phyloP scores from a whole-genome alignment of 2,329 filamentous ascomycete species.

The Ceratocystis eucalypticola region DNA sequence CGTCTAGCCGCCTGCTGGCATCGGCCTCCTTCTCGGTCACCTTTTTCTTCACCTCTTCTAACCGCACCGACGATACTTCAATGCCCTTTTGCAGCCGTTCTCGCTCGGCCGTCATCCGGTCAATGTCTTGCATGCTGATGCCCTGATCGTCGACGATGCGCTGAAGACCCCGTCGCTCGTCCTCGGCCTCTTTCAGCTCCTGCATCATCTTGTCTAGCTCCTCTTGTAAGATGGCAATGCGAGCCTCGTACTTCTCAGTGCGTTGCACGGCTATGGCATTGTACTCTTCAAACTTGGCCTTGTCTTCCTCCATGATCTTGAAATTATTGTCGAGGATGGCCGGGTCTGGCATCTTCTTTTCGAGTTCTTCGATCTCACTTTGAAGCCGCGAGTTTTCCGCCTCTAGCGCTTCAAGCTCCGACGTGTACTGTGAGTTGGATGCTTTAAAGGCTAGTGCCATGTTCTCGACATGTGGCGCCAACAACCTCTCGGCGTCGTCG shows the following conservation, averaged over 20 bases:
- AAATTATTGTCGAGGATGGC: conserved; percentile 77
- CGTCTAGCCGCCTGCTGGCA: conserved; percentile 72
- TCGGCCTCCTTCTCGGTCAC: conserved; percentile 81
- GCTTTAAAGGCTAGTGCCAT: conserved; percentile 84
- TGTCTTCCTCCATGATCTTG: conserved; percentile 88
- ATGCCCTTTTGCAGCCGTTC: conserved; percentile 85
- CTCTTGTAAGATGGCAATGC: conserved; percentile 69
- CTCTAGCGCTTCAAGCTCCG: conserved; percentile 75
- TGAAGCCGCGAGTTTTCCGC: conserved; percentile 68
- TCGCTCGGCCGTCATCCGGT: conserved; percentile 93
- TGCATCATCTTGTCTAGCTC: conserved; percentile 66
- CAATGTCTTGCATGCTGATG: conserved; percentile 95
- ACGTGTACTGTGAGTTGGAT: conserved; percentile 69
- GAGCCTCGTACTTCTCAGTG: conserved; percentile 74
- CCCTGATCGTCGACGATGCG: conserved; percentile 82
- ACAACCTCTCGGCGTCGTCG: conserved; percentile 63
- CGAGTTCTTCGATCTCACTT: conserved; percentile 77
- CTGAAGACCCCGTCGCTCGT: conserved; percentile 67
- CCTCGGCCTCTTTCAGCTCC: conserved; percentile 67
- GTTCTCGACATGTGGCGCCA: conserved; percentile 69
- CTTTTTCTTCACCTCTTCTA: conserved; percentile 75
- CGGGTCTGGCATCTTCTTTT: conserved; percentile 73
- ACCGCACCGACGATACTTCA: conserved; percentile 56
- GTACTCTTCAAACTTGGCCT: conserved; percentile 88
- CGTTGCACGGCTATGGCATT: conserved; percentile 72